Evolutionary conservation across 2,329 filamentous ascomycete genomes (phyloP), one percentile per base, ranked within the genome.

Genomic region (Fusarium tanahbumbuense): DNA sequence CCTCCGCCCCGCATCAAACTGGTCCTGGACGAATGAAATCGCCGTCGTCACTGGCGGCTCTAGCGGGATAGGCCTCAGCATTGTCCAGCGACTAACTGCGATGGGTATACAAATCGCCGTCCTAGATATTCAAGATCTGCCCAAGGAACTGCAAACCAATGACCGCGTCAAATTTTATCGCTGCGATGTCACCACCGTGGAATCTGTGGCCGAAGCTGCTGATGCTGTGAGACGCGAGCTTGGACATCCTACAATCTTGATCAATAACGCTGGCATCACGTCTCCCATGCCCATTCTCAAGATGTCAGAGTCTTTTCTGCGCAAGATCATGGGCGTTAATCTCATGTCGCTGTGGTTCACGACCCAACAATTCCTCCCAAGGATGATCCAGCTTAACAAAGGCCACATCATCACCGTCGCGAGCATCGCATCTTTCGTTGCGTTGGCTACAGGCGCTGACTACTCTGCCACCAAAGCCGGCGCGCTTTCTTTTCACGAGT

Each of bases 331-430:
- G 76, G 87, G 88, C 55, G 88, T 93, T 70, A 93, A 93, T 79
- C 83, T 87, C 4, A 79, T 93, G 22, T 82, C 88, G 1, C 88
- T 92, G 79, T 92, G 88, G 82, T 88, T 84, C 78, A 84, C 89
- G 4, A 81, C 85, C 0, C 86, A 88, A 72, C 86, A 91, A 68
- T 93, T 93, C 77, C 81, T 93, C 2, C 91, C 91, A 0, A 75
- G 79, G 69, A 91, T 93, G 86, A 80, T 91, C 47, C 75, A 80
- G 25, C 73, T 76, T 8, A 88, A 92, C 81, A 91, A 93, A 80
- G 91, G 91, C 55, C 91, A 92, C 81, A 78, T 93, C 46, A 87
- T 93, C 34, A 93, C 89, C 1, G 86, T 93, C 13, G 89, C 91
- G 16, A 89, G 86, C n/a, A 82, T 89, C 44, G 90, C 90, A 0